Percentiles rank a stretch among this genome's conserved stretches.
Conservation (phyloP, 202 grass and related monocot genomes). For the Zizania palustris region DNA sequence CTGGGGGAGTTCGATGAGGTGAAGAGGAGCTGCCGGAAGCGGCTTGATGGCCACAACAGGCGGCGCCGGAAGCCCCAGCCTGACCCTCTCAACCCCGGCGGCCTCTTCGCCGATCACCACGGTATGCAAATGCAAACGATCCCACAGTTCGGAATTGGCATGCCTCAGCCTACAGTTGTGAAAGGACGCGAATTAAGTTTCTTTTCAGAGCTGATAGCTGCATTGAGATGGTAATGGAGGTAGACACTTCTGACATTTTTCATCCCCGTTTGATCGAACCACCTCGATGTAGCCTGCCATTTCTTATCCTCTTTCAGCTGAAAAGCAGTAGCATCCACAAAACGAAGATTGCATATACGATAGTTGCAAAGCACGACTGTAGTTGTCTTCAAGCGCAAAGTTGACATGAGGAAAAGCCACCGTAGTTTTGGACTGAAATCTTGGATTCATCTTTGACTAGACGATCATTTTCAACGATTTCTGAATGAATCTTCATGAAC, state of each 20-base stretch:
- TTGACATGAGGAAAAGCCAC: slow-evolving; percentile 9
- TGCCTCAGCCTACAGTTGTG: background rate
- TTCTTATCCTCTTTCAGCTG: background rate
- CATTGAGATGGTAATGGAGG: background rate
- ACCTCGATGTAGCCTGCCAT: background rate
- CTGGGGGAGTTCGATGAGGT: slow-evolving; percentile 75
- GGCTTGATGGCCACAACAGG: slow-evolving; percentile 78
- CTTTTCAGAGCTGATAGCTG: background rate
- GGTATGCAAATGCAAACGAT: slow-evolving; percentile 54
- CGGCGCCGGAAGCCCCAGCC: slow-evolving; percentile 74
- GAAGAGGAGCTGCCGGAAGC: slow-evolving; percentile 89
- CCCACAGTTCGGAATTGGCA: too few relatives aligned
- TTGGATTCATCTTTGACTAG: background rate
- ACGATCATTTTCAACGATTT: slow-evolving; percentile 12
- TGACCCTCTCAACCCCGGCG: slow-evolving; percentile 54
- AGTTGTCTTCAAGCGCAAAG: slow-evolving; percentile 4
- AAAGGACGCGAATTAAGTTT: background rate
- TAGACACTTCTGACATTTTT: background rate
- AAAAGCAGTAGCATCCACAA: too few relatives aligned
- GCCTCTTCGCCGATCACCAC: slow-evolving; percentile 56
- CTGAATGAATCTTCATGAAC: background rate
- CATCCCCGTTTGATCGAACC: background rate
- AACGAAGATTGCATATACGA: background rate
- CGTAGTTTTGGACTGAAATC: background rate
- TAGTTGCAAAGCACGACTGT: background rate